phyloP scores from a whole-genome alignment of 2,329 filamentous ascomycete genomes.

The Fusarium piperis region DNA sequence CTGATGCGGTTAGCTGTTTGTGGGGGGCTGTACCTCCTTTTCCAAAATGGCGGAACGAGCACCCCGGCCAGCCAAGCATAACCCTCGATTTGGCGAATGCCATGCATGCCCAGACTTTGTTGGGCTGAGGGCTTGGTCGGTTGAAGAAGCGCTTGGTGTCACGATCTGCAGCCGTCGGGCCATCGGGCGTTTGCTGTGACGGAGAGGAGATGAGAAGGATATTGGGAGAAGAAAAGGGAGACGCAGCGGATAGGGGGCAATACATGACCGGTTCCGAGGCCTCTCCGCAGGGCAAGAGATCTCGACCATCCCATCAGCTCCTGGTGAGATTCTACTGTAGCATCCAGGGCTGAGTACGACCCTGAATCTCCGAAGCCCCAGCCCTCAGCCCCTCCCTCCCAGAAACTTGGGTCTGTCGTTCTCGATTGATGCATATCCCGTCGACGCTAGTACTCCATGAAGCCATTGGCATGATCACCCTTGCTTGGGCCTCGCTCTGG shows the following conservation, averaged over 20 bases:
- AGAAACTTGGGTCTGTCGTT: neutral
- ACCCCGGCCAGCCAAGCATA: neutral
- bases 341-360: neutral
- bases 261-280: neutral
- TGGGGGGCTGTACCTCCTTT: neutral
- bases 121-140: neutral
- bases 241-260: neutral
- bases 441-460: neutral
- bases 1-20: neutral
- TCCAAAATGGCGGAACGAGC: neutral
- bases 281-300: neutral
- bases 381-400: neutral
- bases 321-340: neutral
- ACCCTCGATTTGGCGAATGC: neutral
- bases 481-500: neutral
- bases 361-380: neutral
- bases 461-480: neutral
- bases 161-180: neutral
- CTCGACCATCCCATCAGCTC: neutral
- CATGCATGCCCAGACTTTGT: neutral
- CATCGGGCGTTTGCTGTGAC: neutral
- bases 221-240: neutral
- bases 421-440: neutral
- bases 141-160: neutral
- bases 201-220: neutral